A percentile compares a stretch with the other conserved stretches of the same genome.
Evolutionary conservation across 306 rosid genomes (phyloP).

Genomic region (Malus domestica): DNA sequence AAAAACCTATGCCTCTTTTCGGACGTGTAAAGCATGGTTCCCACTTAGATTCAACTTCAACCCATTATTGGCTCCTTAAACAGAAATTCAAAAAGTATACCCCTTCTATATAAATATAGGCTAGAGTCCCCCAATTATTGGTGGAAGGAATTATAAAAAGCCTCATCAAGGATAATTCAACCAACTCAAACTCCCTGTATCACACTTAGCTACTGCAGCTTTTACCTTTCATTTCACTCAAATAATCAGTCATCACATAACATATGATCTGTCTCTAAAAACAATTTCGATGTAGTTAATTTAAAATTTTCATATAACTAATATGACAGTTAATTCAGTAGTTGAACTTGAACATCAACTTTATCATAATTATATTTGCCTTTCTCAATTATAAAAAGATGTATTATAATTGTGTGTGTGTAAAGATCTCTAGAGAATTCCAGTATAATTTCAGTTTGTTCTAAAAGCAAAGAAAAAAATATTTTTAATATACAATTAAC

Average conservation of each 20-base stretch:
- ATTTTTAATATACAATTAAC: neutral
- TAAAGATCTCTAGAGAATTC: neutral
- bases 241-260: neutral
- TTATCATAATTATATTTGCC: neutral
- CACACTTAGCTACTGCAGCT: neutral
- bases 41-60: constrained; percentile 30
- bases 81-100: constrained; percentile 24
- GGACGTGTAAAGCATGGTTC: constrained; percentile 51
- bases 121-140: constrained; percentile 46
- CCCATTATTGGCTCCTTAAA: constrained; percentile 43
- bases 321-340: neutral
- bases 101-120: neutral
- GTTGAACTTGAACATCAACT: neutral
- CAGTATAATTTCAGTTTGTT: neutral
- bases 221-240: neutral
- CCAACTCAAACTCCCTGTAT: constrained; percentile 14
- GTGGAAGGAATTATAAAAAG: constrained; percentile 9
- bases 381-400: neutral
- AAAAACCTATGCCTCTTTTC: constrained; percentile 32
- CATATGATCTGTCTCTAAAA: neutral
- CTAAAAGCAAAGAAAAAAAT: neutral
- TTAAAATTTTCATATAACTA: neutral
- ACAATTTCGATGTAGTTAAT: neutral
- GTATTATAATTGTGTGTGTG: too few species aligned
- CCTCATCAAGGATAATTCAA: neutral